phyloP scores from a whole-genome alignment of 2,329 filamentous ascomycete species.

The Aspergillus jensenii region DNA sequence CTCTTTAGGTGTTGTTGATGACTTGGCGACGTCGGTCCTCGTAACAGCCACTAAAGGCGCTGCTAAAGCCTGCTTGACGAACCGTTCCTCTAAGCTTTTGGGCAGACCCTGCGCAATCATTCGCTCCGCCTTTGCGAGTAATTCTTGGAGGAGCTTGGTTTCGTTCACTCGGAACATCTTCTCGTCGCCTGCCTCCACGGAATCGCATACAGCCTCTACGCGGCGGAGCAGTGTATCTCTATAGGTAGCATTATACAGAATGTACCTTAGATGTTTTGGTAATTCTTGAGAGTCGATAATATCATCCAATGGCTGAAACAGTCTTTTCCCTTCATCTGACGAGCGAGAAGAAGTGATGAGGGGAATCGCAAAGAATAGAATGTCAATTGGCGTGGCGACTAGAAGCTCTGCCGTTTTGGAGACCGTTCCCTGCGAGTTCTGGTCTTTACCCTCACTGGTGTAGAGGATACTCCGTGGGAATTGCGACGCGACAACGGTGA shows the following conservation, averaged over 20 bases:
- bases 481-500: conserved; percentile 56
- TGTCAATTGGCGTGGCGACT: conserved; percentile 79
- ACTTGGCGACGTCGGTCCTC: conserved; percentile 49
- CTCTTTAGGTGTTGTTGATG: not conserved
- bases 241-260: conserved; percentile 42
- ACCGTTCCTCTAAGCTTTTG: conserved; percentile 78
- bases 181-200: conserved; percentile 78
- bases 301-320: conserved; percentile 52
- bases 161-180: conserved; percentile 79
- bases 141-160: conserved; percentile 63
- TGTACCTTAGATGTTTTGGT: conserved; percentile 41
- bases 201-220: conserved; percentile 74
- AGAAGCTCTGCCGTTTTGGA: conserved; percentile 72
- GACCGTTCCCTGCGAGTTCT: conserved; percentile 50
- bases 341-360: conserved; percentile 57
- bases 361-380: conserved; percentile 79
- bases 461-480: conserved; percentile 58
- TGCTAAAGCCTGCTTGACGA: conserved; percentile 74
- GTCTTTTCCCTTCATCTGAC: conserved; percentile 31
- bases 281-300: conserved; percentile 47
- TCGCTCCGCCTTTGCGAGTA: conserved; percentile 69
- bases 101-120: conserved; percentile 70
- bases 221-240: conserved; percentile 58
- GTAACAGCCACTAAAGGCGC: conserved; percentile 71
- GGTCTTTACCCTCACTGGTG: conserved; percentile 45